A percentile compares a stretch with the other conserved stretches of the same genome.
phyloP scores from a whole-genome alignment of 768 basidiomycete genomes.

The Calocybe gangraenosa region DNA sequence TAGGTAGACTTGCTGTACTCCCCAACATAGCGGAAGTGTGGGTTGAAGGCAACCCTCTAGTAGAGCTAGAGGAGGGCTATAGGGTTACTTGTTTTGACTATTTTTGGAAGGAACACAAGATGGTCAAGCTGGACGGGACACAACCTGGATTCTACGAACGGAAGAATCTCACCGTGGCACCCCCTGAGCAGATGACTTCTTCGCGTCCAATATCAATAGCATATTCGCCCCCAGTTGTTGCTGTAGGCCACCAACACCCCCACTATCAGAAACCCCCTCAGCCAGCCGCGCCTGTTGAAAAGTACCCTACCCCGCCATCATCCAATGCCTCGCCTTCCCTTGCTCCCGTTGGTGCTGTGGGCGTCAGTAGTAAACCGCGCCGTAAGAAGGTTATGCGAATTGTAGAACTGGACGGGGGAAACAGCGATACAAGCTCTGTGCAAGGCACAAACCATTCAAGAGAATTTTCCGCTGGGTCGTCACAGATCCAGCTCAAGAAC shows the following conservation, averaged over 20 bases:
- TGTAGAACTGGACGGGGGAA: slow-evolving; percentile 66
- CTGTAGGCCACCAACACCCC: slow-evolving; percentile 41
- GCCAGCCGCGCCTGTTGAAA: slow-evolving; percentile 11
- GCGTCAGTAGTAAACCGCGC: slow-evolving; percentile 37
- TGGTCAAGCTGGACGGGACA: slow-evolving; percentile 71
- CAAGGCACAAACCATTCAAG: slow-evolving; percentile 24
- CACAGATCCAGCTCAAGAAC: slow-evolving; percentile 16
- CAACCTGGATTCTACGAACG: slow-evolving; percentile 70
- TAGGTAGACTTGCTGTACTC: slow-evolving; percentile 76
- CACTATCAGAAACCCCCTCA: slow-evolving; percentile 20
- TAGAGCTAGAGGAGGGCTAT: slow-evolving; percentile 68
- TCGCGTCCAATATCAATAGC: slow-evolving; percentile 42
- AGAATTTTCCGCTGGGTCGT: slow-evolving; percentile 26
- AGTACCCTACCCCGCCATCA: slow-evolving; percentile 34
- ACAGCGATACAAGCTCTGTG: slow-evolving; percentile 28
- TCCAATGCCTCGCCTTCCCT: slow-evolving; percentile 43
- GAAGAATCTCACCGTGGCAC: slow-evolving; percentile 45
- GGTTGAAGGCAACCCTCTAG: slow-evolving; percentile 82
- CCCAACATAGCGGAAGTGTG: slow-evolving; percentile 80
- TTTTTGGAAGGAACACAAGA: slow-evolving; percentile 83
- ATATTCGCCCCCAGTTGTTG: slow-evolving; percentile 56
- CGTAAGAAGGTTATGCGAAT: slow-evolving; percentile 71
- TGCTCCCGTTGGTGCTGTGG: slow-evolving; percentile 28
- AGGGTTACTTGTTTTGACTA: slow-evolving; percentile 76
- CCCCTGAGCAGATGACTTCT: slow-evolving; percentile 50